Percentiles rank a stretch among this genome's conserved stretches.
Conservation (phyloP, 2,329 filamentous ascomycete species). For the Sporothrix humicola region DNA sequence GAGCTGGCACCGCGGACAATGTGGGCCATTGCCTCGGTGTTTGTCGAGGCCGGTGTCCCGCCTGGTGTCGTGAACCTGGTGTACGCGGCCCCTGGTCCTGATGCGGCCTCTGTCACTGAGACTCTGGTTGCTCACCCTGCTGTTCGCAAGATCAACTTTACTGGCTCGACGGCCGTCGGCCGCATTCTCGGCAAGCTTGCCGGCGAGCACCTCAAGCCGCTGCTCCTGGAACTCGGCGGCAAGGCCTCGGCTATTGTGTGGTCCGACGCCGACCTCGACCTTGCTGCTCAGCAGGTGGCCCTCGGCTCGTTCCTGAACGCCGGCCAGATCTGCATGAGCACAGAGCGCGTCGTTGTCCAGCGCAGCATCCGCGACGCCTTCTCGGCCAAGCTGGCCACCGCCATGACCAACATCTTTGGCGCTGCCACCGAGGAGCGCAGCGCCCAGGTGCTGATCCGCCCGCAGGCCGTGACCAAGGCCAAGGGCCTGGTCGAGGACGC, state of each 20-base stretch:
- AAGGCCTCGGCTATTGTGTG: conserved; percentile 81
- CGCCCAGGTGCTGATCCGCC: conserved; percentile 9
- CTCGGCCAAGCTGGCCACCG: conserved; percentile 47
- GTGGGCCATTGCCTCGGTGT: conserved; percentile 65
- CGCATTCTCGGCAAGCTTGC: conserved; percentile 72
- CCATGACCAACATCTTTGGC: conserved; percentile 9
- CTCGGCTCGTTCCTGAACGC: conserved; percentile 74
- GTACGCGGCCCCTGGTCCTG: conserved; percentile 63
- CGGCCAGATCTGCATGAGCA: conserved; percentile 87
- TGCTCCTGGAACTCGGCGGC: conserved; percentile 80
- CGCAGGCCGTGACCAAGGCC: conserved; percentile 8
- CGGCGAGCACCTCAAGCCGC: conserved; percentile 77
- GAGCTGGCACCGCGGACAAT: conserved; percentile 70
- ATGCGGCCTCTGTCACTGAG: conserved; percentile 70
- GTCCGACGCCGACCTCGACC: conserved; percentile 76
- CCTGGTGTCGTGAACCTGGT: conserved; percentile 73
- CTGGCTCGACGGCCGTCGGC: conserved; percentile 76
- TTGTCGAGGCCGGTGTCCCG: conserved; percentile 77
- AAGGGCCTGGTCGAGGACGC: conserved; percentile 17
- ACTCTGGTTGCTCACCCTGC: conserved; percentile 69
- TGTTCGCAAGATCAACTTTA: conserved; percentile 86
- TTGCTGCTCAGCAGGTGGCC: conserved; percentile 71
- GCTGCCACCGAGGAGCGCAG: conserved; percentile 44
- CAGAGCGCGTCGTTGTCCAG: conserved; percentile 72
- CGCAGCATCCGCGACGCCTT: conserved; percentile 55